Percentiles rank a stretch among this genome's conserved stretches.
Evolutionary conservation across 176 grass and related monocot genomes (phyloP).

Genomic region (Secale cereale): DNA sequence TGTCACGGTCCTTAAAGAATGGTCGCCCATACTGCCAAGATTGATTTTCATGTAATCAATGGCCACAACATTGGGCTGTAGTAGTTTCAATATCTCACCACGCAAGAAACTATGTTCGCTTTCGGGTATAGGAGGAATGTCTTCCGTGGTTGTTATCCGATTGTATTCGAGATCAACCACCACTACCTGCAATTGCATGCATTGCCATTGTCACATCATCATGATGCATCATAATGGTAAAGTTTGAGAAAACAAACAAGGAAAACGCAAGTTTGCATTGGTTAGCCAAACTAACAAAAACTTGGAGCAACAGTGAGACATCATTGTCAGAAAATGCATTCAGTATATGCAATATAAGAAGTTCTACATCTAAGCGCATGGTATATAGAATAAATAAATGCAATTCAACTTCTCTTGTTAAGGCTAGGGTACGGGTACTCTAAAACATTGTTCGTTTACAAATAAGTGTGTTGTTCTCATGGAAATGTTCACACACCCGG

Average conservation of each 20-base stretch:
- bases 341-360: conserved; percentile 1
- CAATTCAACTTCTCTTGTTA: neutral
- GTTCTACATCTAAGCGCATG: neutral
- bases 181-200: conserved; percentile 66
- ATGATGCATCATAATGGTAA: neutral
- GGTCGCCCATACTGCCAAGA: conserved; percentile 77
- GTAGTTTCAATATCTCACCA: conserved; percentile 88
- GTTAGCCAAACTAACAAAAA: neutral
- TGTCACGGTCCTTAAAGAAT: conserved; percentile 50
- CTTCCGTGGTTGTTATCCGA: conserved; percentile 82
- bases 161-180: conserved; percentile 99
- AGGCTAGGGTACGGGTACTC: no score
- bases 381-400: neutral
- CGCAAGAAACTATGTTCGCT: conserved; percentile 82
- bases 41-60: conserved; percentile 97
- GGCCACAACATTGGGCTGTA: conserved; percentile 90
- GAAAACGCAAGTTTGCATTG: neutral
- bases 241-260: conserved; percentile 14
- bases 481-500: conserved; percentile 14
- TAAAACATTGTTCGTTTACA: no score
- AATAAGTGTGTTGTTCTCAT: neutral
- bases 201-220: conserved; percentile 19
- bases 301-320: neutral
- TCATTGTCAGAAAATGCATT: conserved; percentile 16
- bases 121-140: conserved; percentile 92